phyloP scores from a whole-genome alignment of 106 monocot genomes.

The Gastrodia elata region DNA sequence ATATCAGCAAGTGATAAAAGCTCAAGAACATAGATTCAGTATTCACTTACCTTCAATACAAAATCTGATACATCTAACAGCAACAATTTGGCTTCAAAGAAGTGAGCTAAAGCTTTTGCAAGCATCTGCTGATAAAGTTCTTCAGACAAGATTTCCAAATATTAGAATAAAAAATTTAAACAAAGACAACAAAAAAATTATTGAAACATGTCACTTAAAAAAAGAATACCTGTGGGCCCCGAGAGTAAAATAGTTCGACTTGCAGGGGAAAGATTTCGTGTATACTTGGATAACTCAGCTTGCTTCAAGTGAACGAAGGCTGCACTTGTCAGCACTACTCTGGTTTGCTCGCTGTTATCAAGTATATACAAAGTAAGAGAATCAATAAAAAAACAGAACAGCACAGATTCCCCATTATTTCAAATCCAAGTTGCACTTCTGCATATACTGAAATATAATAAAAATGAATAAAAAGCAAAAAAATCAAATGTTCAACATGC shows the following conservation, averaged over 20 bases:
- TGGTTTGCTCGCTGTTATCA: conserved; percentile 47
- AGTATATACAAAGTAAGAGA: background rate
- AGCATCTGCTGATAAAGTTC: conserved; percentile 78
- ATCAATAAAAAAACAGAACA: background rate
- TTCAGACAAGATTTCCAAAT: conserved; percentile 13
- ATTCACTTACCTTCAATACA: conserved; percentile 47
- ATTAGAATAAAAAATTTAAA: conserved; percentile 13
- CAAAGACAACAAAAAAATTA: background rate
- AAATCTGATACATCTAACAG: conserved; percentile 68
- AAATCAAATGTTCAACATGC: background rate
- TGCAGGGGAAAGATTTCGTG: conserved; percentile 64
- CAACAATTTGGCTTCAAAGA: conserved; percentile 62
- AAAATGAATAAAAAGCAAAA: background rate
- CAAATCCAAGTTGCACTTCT: background rate
- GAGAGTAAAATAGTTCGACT: conserved; percentile 62
- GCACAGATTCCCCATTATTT: background rate
- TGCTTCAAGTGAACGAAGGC: conserved; percentile 78
- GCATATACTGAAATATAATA: background rate
- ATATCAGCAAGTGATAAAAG: background rate
- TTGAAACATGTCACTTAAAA: background rate
- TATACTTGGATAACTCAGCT: conserved; percentile 53
- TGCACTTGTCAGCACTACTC: conserved; percentile 59
- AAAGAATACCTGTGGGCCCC: conserved; percentile 53
- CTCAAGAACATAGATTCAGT: background rate
- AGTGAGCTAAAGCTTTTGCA: conserved; percentile 64